These are phyloP conservation scores for Candida sojae DNA, from an alignment of 1,139 yeast genomes.

Conservation along the genomic window DNA sequence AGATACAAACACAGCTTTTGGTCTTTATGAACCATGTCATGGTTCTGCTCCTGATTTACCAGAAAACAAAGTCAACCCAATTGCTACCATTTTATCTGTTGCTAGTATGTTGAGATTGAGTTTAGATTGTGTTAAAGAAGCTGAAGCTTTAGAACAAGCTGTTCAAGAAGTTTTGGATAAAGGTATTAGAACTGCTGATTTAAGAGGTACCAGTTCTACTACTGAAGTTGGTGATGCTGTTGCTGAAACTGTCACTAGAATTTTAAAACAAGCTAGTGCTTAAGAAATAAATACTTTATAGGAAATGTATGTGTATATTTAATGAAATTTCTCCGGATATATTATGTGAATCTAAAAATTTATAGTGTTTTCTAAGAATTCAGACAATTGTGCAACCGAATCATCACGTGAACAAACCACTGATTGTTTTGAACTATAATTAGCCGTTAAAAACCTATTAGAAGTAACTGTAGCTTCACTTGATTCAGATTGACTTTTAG, in stretches of 20 bases:
- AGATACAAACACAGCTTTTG: slow-evolving; percentile 90
- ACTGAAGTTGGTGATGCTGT: slow-evolving; percentile 92
- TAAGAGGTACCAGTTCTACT: slow-evolving; percentile 79
- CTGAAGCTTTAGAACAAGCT: slow-evolving; percentile 86
- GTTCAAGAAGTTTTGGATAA: slow-evolving; percentile 78
- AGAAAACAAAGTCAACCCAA: slow-evolving; percentile 85
- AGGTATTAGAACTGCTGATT: slow-evolving; percentile 89
- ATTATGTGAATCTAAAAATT: slow-evolving; percentile 15
- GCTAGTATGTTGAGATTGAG: slow-evolving; percentile 97
- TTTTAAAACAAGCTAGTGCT: slow-evolving; percentile 36
- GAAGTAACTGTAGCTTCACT: slow-evolving; percentile 38
- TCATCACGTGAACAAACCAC: slow-evolving; percentile 20
- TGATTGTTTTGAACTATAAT: background rate
- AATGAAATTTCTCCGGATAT: slow-evolving; percentile 1
- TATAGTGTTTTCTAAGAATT: slow-evolving; percentile 30
- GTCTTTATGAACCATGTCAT: slow-evolving; percentile 97
- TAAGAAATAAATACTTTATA: background rate
- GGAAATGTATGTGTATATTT: background rate
- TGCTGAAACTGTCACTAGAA: slow-evolving; percentile 66
- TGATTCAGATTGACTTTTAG: slow-evolving; percentile 23
- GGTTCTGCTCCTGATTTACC: slow-evolving; percentile 97
- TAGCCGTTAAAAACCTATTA: slow-evolving; percentile 12
- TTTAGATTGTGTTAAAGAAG: slow-evolving; percentile 78
- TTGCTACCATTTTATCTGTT: slow-evolving; percentile 91
- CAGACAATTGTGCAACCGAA: slow-evolving; percentile 37